Conservation (phyloP, 1,284 basidiomycete genomes). For the Ustilago loliicola region DNA sequence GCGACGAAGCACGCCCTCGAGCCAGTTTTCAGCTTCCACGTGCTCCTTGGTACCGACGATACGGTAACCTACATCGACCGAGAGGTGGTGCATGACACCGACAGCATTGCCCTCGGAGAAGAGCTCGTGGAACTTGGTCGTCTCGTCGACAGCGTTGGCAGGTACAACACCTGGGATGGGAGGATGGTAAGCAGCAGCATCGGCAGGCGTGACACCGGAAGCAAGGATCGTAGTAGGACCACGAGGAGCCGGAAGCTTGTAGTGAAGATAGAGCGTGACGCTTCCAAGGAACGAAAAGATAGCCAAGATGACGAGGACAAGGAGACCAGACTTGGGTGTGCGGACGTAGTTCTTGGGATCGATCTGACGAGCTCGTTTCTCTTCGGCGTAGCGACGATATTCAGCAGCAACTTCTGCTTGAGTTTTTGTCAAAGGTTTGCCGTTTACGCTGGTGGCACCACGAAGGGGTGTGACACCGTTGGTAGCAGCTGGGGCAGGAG, state of each 20-base stretch:
- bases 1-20: slow-evolving; percentile 77
- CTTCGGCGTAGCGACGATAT: slow-evolving; percentile 28
- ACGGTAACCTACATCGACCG: slow-evolving; percentile 87
- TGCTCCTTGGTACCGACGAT: slow-evolving; percentile 93
- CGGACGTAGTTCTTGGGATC: slow-evolving; percentile 42
- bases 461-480: slow-evolving; percentile 15
- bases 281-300: slow-evolving; percentile 46
- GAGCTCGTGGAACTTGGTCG: slow-evolving; percentile 35
- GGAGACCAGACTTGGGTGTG: slow-evolving; percentile 45
- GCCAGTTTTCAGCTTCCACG: slow-evolving; percentile 85
- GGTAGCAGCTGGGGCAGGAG: slow-evolving; percentile 5
- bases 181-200: slow-evolving; percentile 50
- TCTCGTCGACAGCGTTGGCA: slow-evolving; percentile 24
- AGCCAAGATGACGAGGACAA: slow-evolving; percentile 39
- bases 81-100: slow-evolving; percentile 63
- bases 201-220: slow-evolving; percentile 35
- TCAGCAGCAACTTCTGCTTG: slow-evolving; percentile 22
- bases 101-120: slow-evolving; percentile 66
- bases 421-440: slow-evolving; percentile 11
- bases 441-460: slow-evolving; percentile 21
- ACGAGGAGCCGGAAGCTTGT: slow-evolving; percentile 62
- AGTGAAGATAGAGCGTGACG: slow-evolving; percentile 60
- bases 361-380: slow-evolving; percentile 33
- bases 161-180: slow-evolving; percentile 25
- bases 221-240: slow-evolving; percentile 43